phyloP scores from a whole-genome alignment of 805 yeast genomes.

The Jamesozyma lodderae region DNA sequence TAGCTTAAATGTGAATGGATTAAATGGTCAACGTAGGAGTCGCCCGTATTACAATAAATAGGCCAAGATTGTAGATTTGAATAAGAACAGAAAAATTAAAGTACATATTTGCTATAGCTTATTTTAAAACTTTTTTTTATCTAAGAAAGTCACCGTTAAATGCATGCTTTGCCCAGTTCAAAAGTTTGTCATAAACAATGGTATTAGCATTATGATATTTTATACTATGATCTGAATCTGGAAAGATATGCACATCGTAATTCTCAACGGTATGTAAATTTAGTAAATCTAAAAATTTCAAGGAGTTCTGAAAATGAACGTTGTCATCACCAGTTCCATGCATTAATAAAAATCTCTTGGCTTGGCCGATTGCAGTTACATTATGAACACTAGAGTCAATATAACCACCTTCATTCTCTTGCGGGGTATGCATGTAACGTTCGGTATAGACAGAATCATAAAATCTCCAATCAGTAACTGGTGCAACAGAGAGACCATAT shows the following conservation, averaged over 20 bases:
- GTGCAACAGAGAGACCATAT: conserved; percentile 94
- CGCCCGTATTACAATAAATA: too few species aligned
- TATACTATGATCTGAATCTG: conserved; percentile 72
- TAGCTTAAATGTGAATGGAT: too few species aligned
- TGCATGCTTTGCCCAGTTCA: conserved; percentile 57
- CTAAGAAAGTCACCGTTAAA: conserved; percentile 34
- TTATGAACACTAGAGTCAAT: conserved; percentile 45
- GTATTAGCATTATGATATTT: conserved; percentile 61
- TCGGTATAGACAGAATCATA: conserved; percentile 94
- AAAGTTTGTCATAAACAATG: conserved; percentile 60
- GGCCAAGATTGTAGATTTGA: too few species aligned
- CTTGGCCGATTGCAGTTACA: conserved; percentile 44
- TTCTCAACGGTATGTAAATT: conserved; percentile 72
- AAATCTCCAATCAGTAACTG: conserved; percentile 88
- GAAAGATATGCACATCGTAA: conserved; percentile 69
- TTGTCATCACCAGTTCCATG: conserved; percentile 98
- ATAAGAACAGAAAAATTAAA: too few species aligned
- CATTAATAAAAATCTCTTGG: conserved; percentile 70
- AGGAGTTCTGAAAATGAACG: conserved; percentile 87
- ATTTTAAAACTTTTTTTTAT: too few species aligned
- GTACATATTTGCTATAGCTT: too few species aligned
- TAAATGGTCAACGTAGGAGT: too few species aligned
- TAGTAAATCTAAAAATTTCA: conserved; percentile 66
- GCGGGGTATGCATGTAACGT: conserved; percentile 84
- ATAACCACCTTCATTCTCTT: conserved; percentile 58